Base-by-base conservation (phyloP, 2,329 filamentous ascomycete genomes). In the Aspergillus pseudoviridinutans region DNA sequence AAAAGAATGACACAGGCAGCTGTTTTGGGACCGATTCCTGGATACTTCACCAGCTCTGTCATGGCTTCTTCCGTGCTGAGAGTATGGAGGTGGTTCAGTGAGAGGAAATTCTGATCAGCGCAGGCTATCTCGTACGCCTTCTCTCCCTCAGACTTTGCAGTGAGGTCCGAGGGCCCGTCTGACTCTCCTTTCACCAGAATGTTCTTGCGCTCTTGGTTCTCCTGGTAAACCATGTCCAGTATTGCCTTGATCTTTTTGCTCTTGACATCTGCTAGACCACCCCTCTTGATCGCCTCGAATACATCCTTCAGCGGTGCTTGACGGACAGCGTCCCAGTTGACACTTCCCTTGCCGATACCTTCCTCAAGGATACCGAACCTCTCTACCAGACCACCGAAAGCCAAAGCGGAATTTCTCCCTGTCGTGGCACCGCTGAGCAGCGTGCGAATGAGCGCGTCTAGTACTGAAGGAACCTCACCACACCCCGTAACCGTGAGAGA, bases 281-380 rank as follows among this genome's bases (percentile, higher is more conserved):
- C 90, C 7, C 77, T 74, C 63, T 85, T 86, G 67, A 94, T 91
- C 0, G 88, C 84, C 52, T 87, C 76, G 49, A 83, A 84, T n/a
- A 94, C 78, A 5, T 88, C 83, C 42, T 82, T 77, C 4, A 83
- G 69, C 1, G 83, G 72, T 1, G 86, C 84, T 27, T 76, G 71
- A 24, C 85, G 83, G 1, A 92, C 87, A 9, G 84, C 84, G 63
- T 91, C 84, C 88, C 89, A 93, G 68, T 92, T 79, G 7, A 92
- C 87, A 55, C 87, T 90, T 3, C 87, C 87, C 64, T 87, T 85
- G 4, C 87, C 88, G 9, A 87, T 75, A 6, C 88, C 85, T 46
- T 82, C 78, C 32, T 85, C 70, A 3, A 88, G 74, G 20, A 84
- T 78, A 1, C 89, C 88, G 61, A 88, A 92, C 35, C 76, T 81